phyloP scores from a whole-genome alignment of 768 basidiomycete species.

The Leucocoprinus leucothites region DNA sequence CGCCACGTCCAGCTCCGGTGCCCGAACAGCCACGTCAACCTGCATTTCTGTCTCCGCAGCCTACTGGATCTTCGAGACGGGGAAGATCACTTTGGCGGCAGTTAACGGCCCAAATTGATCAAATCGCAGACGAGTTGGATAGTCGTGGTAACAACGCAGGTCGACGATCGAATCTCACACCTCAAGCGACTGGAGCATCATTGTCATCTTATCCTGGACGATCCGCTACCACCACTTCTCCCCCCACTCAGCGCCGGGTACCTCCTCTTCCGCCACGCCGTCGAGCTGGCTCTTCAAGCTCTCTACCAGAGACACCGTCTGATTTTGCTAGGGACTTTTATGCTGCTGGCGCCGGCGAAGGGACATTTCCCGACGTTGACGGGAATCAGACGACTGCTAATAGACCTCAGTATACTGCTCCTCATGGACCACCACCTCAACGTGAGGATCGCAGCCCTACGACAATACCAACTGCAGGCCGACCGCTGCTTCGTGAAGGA shows the following conservation, averaged over 20 bases:
- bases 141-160: background rate
- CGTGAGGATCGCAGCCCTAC: slow-evolving; percentile 64
- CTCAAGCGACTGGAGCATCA: background rate
- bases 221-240: background rate
- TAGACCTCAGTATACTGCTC: slow-evolving; percentile 1
- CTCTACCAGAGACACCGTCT: slow-evolving; percentile 25
- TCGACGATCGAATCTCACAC: background rate
- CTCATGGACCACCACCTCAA: background rate
- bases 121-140: background rate
- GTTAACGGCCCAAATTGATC: background rate
- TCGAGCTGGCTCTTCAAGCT: slow-evolving; percentile 16
- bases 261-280: slow-evolving; percentile 22
- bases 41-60: background rate
- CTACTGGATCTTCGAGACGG: background rate
- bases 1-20: slow-evolving; percentile 10
- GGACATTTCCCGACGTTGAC: background rate
- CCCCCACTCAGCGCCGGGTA: background rate
- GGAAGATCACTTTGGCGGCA: slow-evolving; percentile 1
- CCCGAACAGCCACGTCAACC: slow-evolving; percentile 4
- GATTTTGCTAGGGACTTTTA: slow-evolving; percentile 69
- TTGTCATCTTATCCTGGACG: slow-evolving; percentile 4
- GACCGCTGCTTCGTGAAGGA: slow-evolving; percentile 60
- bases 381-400: background rate
- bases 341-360: slow-evolving; percentile 38
- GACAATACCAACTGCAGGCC: slow-evolving; percentile 57